phyloP scores from a whole-genome alignment of 1,284 basidiomycete species.

The Sanghuangporus baumii region DNA sequence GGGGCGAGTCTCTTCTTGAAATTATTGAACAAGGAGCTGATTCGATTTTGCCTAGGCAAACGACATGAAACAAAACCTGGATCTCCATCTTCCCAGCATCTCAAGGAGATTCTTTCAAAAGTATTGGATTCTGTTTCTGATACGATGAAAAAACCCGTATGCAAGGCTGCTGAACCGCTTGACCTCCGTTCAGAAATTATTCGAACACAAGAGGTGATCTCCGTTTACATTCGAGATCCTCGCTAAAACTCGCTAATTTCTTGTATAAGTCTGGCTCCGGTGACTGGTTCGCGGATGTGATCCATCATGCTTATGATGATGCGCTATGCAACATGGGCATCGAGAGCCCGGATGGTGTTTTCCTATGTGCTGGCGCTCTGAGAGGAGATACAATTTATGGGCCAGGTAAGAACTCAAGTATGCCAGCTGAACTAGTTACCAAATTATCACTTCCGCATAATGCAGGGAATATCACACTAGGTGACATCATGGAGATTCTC shows the following conservation, averaged over 20 bases:
- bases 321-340: slow-evolving; percentile 54
- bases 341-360: slow-evolving; percentile 69
- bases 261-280: slow-evolving; percentile 61
- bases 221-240: background rate
- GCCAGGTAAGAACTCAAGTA: slow-evolving; percentile 45
- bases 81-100: slow-evolving; percentile 50
- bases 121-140: slow-evolving; percentile 69
- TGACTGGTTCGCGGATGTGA: slow-evolving; percentile 89
- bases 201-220: slow-evolving; percentile 58
- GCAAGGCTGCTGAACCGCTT: slow-evolving; percentile 62
- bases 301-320: slow-evolving; percentile 85
- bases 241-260: background rate
- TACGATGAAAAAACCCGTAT: slow-evolving; percentile 69
- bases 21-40: background rate
- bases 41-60: slow-evolving; percentile 39
- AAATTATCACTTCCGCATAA: background rate
- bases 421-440: background rate
- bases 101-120: slow-evolving; percentile 59
- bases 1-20: slow-evolving; percentile 36
- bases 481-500: slow-evolving; percentile 82
- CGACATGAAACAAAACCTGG: slow-evolving; percentile 58
- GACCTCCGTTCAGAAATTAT: slow-evolving; percentile 76
- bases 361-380: slow-evolving; percentile 83
- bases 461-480: slow-evolving; percentile 69
- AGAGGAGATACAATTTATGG: slow-evolving; percentile 86